phyloP scores from a whole-genome alignment of 2,329 filamentous ascomycete species.

The Fusarium papillatum region DNA sequence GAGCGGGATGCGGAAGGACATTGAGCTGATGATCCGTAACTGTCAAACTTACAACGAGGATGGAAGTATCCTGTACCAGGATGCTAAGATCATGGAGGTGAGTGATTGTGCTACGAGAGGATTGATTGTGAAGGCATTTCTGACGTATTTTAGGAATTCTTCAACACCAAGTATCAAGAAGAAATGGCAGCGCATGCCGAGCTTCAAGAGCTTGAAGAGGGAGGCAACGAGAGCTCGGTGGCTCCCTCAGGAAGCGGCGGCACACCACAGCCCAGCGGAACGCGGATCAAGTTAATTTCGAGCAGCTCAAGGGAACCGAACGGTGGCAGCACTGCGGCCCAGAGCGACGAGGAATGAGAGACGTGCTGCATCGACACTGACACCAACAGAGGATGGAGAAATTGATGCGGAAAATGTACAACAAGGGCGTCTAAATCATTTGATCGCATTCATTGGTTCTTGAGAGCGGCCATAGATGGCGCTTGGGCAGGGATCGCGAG shows the following conservation, averaged over 20 bases:
- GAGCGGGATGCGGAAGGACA: slow-evolving; percentile 85
- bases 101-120: slow-evolving; percentile 1
- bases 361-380: slow-evolving; percentile 9
- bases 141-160: slow-evolving; percentile 67
- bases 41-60: slow-evolving; percentile 98
- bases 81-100: slow-evolving; percentile 95
- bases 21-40: slow-evolving; percentile 88
- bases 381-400: slow-evolving; percentile 7
- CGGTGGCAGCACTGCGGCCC: slow-evolving; percentile 54
- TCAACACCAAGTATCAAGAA: slow-evolving; percentile 66
- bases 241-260: slow-evolving; percentile 70
- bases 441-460: slow-evolving; percentile 9
- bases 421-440: background rate
- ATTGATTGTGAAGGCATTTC: slow-evolving; percentile 15
- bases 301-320: slow-evolving; percentile 54
- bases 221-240: slow-evolving; percentile 52
- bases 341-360: slow-evolving; percentile 67
- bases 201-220: slow-evolving; percentile 67
- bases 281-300: slow-evolving; percentile 79
- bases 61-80: slow-evolving; percentile 89
- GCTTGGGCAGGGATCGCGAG: slow-evolving; percentile 28
- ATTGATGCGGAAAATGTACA: slow-evolving; percentile 10
- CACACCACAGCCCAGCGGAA: slow-evolving; percentile 75
- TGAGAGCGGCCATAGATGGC: slow-evolving; percentile 19
- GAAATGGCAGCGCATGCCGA: slow-evolving; percentile 67